Percentiles rank a stretch among this genome's conserved stretches.
Evolutionary conservation across 2,329 filamentous ascomycete genomes (phyloP).

Genomic region (Lachnellula subtilissima): DNA sequence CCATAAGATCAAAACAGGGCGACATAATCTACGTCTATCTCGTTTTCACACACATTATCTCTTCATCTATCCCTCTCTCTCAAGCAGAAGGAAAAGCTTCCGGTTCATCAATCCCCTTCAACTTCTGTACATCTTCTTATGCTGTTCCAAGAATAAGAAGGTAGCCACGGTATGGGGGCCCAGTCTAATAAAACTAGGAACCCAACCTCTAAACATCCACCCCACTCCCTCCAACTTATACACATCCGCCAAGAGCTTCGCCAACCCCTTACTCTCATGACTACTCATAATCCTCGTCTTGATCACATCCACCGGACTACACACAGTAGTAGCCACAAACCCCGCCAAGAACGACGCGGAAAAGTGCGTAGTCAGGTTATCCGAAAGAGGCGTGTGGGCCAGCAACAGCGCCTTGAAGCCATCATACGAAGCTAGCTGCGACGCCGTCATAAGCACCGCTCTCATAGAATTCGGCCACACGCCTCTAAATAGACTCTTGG

Average conservation of each 20-base stretch:
- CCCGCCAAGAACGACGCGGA: slow-evolving; percentile 72
- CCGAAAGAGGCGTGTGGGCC: slow-evolving; percentile 57
- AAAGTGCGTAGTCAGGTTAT: slow-evolving; percentile 74
- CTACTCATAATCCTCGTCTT: slow-evolving; percentile 85
- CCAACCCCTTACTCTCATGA: slow-evolving; percentile 48
- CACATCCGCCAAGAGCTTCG: slow-evolving; percentile 59
- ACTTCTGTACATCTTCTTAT: slow-evolving; percentile 69
- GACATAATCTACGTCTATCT: neutral
- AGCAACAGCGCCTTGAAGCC: slow-evolving; percentile 70
- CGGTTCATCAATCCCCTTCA: slow-evolving; percentile 33
- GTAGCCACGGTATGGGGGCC: slow-evolving; percentile 81
- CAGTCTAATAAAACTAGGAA: slow-evolving; percentile 66
- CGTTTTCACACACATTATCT: neutral
- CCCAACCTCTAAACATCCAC: slow-evolving; percentile 91
- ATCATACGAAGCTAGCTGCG: slow-evolving; percentile 81
- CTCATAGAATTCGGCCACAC: slow-evolving; percentile 78
- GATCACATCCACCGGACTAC: slow-evolving; percentile 81
- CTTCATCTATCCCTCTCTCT: neutral
- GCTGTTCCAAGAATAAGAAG: slow-evolving; percentile 80
- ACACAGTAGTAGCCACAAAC: slow-evolving; percentile 78
- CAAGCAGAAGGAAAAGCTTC: slow-evolving; percentile 13
- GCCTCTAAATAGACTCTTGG: slow-evolving; percentile 72
- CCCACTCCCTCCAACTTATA: slow-evolving; percentile 65
- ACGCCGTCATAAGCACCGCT: slow-evolving; percentile 82
- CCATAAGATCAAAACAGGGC: neutral